Evolutionary conservation across 495 filamentous ascomycete species (phyloP).

Genomic region (Lasiosphaeria miniovina): DNA sequence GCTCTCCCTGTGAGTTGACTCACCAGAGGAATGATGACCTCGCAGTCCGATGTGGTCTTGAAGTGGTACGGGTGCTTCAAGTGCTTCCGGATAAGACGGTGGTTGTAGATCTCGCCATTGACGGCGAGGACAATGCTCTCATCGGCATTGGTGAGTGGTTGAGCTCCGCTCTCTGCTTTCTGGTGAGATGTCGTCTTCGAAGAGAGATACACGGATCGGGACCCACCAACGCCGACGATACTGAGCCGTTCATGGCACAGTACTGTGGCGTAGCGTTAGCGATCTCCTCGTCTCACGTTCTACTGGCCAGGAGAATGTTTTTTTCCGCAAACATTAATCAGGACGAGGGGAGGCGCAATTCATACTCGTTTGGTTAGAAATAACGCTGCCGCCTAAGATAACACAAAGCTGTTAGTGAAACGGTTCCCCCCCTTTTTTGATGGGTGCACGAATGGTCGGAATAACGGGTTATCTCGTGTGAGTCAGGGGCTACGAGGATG

Average conservation of each 20-base stretch:
- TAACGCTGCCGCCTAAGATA: slow-evolving; percentile 77
- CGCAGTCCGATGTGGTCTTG: slow-evolving; percentile 97
- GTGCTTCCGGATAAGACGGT: slow-evolving; percentile 83
- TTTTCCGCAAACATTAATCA: not conserved
- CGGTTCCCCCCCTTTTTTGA: slow-evolving; percentile 3
- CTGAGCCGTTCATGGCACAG: slow-evolving; percentile 95
- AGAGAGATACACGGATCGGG: slow-evolving; percentile 19
- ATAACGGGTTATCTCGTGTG: slow-evolving; percentile 18
- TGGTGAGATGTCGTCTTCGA: slow-evolving; percentile 29
- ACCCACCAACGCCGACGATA: slow-evolving; percentile 94
- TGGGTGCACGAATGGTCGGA: not conserved
- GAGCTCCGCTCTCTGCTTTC: slow-evolving; percentile 78
- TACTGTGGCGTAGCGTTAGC: slow-evolving; percentile 54
- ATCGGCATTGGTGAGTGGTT: slow-evolving; percentile 90
- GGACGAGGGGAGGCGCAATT: slow-evolving; percentile 9
- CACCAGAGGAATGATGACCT: slow-evolving; percentile 97
- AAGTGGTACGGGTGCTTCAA: slow-evolving; percentile 81
- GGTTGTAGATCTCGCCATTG: slow-evolving; percentile 99
- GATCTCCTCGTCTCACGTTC: not conserved
- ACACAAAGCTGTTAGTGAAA: slow-evolving; percentile 20
- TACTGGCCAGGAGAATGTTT: not conserved
- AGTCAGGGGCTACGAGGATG: slow-evolving; percentile 17
- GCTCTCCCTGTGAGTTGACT: slow-evolving; percentile 25
- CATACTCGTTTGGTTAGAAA: slow-evolving; percentile 84
- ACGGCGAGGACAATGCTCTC: slow-evolving; percentile 85